phyloP scores from a whole-genome alignment of 2,329 filamentous ascomycete genomes.

The Penicillium janthinellum region DNA sequence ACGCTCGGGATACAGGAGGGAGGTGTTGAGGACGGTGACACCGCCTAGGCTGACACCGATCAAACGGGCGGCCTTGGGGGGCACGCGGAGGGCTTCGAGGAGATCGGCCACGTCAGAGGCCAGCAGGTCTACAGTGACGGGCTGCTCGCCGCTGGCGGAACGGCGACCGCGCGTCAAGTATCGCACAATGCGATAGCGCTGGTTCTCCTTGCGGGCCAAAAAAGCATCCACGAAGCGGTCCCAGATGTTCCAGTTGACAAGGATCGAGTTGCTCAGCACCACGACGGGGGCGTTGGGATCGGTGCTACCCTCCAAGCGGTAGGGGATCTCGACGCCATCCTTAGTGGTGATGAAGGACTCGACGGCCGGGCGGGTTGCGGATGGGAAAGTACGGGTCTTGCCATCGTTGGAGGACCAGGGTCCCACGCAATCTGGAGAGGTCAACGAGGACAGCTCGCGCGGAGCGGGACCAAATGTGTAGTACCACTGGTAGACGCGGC shows the following conservation, averaged over 20 bases:
- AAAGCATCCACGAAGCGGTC: constrained; percentile 70
- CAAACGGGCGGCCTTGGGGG: constrained; percentile 62
- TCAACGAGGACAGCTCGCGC: constrained; percentile 64
- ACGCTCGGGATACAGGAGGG: constrained; percentile 64
- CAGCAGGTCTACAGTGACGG: constrained; percentile 65
- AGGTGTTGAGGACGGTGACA: constrained; percentile 73
- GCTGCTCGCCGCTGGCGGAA: constrained; percentile 38
- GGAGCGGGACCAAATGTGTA: constrained; percentile 78
- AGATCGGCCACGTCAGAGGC: constrained; percentile 68
- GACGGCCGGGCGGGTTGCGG: constrained; percentile 55
- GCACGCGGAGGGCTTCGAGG: constrained; percentile 69
- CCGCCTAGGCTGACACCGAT: constrained; percentile 82
- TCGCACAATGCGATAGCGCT: constrained; percentile 69
- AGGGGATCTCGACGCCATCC: constrained; percentile 71
- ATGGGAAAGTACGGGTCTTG: constrained; percentile 55
- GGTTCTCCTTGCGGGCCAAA: constrained; percentile 54
- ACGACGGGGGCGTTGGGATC: constrained; percentile 69
- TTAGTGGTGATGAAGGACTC: constrained; percentile 67
- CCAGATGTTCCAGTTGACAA: constrained; percentile 81
- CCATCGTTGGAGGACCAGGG: constrained; percentile 59
- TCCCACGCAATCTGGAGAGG: constrained; percentile 49
- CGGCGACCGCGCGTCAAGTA: constrained; percentile 75
- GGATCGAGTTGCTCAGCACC: constrained; percentile 76
- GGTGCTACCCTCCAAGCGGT: constrained; percentile 72
- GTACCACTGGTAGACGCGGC: constrained; percentile 69